phyloP scores from a whole-genome alignment of 1,284 basidiomycete genomes.

The Hemileia vastatrix region DNA sequence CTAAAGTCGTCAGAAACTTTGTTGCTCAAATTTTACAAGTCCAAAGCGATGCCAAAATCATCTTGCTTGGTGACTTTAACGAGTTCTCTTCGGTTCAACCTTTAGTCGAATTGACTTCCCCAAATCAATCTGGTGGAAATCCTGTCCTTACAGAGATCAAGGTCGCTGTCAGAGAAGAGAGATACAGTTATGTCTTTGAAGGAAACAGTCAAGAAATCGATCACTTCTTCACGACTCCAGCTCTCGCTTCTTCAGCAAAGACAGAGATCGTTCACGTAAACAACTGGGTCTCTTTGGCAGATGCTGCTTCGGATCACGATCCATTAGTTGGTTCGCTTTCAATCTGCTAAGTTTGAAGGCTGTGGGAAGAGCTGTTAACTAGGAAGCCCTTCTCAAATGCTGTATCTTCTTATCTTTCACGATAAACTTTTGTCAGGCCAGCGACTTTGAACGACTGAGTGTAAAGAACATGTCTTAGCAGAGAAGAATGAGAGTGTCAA shows the following conservation, averaged over 20 bases:
- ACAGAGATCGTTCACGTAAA: constrained; percentile 57
- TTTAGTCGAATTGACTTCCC: constrained; percentile 46
- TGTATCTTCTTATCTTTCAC: no score
- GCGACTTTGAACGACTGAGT: no score
- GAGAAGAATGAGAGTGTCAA: no score
- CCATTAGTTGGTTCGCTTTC: no score
- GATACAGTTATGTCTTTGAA: constrained; percentile 51
- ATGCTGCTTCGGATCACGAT: no score
- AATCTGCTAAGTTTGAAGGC: no score
- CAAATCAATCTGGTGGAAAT: constrained; percentile 30
- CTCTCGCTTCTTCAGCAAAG: constrained; percentile 48
- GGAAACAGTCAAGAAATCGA: constrained; percentile 54
- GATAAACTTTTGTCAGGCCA: no score
- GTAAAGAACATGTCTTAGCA: no score
- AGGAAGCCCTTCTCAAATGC: no score
- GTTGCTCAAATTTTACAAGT: constrained; percentile 49
- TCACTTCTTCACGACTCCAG: constrained; percentile 53
- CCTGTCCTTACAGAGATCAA: constrained; percentile 52
- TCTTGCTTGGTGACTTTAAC: constrained; percentile 58
- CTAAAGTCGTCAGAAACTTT: constrained; percentile 51
- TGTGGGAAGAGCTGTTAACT: no score
- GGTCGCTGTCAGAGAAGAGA: constrained; percentile 50
- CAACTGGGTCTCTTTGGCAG: constrained; percentile 51
- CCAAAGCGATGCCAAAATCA: constrained; percentile 51
- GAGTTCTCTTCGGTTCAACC: constrained; percentile 54